These are phyloP conservation scores for Colletotrichum cordylinicola DNA, from an alignment of 2,329 filamentous ascomycete genomes.

Conservation along the genomic window DNA sequence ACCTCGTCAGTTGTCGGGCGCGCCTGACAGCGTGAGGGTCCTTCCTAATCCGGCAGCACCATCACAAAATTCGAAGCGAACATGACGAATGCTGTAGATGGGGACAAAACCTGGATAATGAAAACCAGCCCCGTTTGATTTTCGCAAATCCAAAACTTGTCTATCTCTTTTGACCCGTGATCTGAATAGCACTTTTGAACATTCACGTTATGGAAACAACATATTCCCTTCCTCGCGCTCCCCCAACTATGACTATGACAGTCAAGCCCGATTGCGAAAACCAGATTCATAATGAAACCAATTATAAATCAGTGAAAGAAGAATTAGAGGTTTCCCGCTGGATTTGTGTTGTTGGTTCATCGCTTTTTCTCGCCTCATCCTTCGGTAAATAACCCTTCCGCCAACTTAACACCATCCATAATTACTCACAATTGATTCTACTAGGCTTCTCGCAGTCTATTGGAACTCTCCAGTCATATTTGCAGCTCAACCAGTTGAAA, in stretches of 20 bases:
- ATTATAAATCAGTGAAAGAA: neutral
- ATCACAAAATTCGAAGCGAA: neutral
- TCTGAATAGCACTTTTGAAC: neutral
- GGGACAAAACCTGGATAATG: neutral
- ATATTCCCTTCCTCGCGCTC: too few relatives aligned
- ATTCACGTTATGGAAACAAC: neutral
- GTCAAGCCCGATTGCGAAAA: neutral
- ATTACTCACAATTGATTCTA: neutral
- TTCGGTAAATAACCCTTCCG: neutral
- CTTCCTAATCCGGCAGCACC: neutral
- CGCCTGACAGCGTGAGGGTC: neutral
- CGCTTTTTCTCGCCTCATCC: neutral
- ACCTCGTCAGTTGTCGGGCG: neutral
- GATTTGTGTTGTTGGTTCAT: neutral
- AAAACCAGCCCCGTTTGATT: neutral
- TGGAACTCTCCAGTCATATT: slow-evolving; percentile 52
- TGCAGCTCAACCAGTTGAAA: slow-evolving; percentile 47
- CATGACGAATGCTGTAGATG: neutral
- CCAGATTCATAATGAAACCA: neutral
- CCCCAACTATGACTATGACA: neutral
- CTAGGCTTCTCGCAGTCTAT: slow-evolving; percentile 52
- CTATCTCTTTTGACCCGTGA: neutral
- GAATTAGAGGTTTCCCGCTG: neutral
- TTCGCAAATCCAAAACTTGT: neutral
- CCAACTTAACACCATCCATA: neutral